phyloP scores from a whole-genome alignment of 1,284 basidiomycete genomes.

The Cutaneotrichosporon daszewskae region DNA sequence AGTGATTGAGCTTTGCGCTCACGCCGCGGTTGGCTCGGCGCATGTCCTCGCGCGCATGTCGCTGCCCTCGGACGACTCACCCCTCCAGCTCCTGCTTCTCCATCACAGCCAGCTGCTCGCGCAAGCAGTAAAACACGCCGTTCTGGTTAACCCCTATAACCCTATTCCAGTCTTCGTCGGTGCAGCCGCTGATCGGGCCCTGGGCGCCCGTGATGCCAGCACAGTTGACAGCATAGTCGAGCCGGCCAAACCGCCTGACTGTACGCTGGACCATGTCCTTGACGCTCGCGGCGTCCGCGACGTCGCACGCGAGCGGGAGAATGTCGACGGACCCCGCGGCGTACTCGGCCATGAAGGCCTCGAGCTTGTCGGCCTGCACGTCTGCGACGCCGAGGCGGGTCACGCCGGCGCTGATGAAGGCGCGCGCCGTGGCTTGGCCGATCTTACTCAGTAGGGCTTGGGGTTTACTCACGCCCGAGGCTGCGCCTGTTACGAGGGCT shows the following conservation, averaged over 20 bases:
- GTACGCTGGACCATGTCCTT: slow-evolving; percentile 5
- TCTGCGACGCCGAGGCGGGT: slow-evolving; percentile 8
- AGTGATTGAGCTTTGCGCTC: slow-evolving; percentile 8
- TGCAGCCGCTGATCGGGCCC: not conserved
- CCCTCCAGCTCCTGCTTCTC: slow-evolving; percentile 15
- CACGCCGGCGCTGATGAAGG: slow-evolving; percentile 10
- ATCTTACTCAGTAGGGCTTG: slow-evolving; percentile 1
- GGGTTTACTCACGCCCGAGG: slow-evolving; percentile 17
- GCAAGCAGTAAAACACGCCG: slow-evolving; percentile 19
- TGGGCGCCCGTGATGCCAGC: slow-evolving; percentile 21
- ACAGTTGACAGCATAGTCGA: slow-evolving; percentile 37
- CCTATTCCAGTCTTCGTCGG: slow-evolving; percentile 25
- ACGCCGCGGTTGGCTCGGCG: slow-evolving; percentile 9
- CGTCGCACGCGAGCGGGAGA: slow-evolving; percentile 10
- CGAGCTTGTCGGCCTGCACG: slow-evolving; percentile 7
- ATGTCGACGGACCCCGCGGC: slow-evolving; percentile 1
- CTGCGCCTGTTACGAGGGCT: slow-evolving; percentile 21
- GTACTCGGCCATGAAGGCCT: slow-evolving; percentile 3
- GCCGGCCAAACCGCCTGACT: slow-evolving; percentile 21
- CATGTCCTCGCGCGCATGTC: slow-evolving; percentile 21
- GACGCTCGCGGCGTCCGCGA: slow-evolving; percentile 12
- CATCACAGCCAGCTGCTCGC: slow-evolving; percentile 23
- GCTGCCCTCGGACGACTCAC: slow-evolving; percentile 13
- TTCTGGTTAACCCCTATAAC: slow-evolving; percentile 27
- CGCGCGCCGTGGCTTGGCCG: slow-evolving; percentile 8